Evolutionary conservation across 2,329 filamentous ascomycete species (phyloP), one percentile per base, ranked within the genome.

Genomic region (Davidsoniella eucalypti): DNA sequence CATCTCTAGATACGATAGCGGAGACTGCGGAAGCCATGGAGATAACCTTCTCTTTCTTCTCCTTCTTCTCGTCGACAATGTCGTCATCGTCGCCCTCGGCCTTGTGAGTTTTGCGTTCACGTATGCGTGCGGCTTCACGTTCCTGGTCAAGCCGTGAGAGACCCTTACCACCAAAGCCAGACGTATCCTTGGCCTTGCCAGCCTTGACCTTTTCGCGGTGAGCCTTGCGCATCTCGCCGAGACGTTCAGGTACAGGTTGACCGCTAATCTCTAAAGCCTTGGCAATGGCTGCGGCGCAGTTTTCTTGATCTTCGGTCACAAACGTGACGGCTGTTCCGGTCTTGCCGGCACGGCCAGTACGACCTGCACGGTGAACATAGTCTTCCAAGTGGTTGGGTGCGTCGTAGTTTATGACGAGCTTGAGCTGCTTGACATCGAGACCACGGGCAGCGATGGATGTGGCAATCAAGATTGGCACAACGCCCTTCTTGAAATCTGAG

Each of bases 391-490:
- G 88, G 59, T 94, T 94, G 1, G 88, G 90, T 1, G 83, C 85
- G 61, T 95, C 88, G 61, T 87, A 95, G 65, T 96, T 96, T 66
- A 98, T 81, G 49, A 98, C 92, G 29, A 96, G 74, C 64, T 93
- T 95, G 33, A 98, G 72, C 62, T 94, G 87, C 66, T 95, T 94
- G 42, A 98, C 90, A 63, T 98, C 92, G 39, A 98, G 71, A 54
- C 92, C 92, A 64, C 92, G 84, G 47, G 92, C 92, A 38, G 92
- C 92, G 52, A 98, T 87, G 9, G 90, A 95, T 0, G 92, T 98
- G 9, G 92, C 92, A 60, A 96, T 83, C 61, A 98, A 71, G 51
- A 98, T 83, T 0, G 88, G 88, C 44, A 93, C 78, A 41, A 90
- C 77, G 51, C 92, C 92, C 58, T 81, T 84, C 66, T 94, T 96